Evolutionary conservation across 2,329 filamentous ascomycete genomes (phyloP), one percentile per base, ranked within the genome.

Genomic region (Fusarium sp.): DNA sequence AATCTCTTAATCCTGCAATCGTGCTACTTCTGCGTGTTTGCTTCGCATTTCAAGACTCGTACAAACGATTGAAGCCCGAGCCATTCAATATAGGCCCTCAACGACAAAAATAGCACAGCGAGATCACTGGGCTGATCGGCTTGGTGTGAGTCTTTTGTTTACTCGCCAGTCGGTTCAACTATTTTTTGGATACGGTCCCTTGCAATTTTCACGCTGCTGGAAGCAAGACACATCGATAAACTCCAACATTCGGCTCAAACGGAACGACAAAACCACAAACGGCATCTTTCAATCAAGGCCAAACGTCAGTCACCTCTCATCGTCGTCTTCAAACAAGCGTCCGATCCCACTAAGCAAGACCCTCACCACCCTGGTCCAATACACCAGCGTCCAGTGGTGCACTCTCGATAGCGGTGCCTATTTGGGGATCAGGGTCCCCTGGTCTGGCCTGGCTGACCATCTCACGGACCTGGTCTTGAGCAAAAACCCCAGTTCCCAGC

Each of bases 381-480:
- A 24, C 32, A 42, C 48, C 24, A 43, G 47, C 58, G 31, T 36
- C 50, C 47, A 61, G 50, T 64, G 63, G 58, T 56, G 42, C 38
- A 59, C 46, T 59, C 42, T 47, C 45, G 47, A 63, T 53, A 56
- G 58, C 43, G 58, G 54, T 66, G 42, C 45, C 58, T 66, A 52
- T 51, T 48, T 61, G 25, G 45, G 31, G 44, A 43, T 66, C 51
- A 58, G 59, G 59, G 64, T 51, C 64, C 64, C 64, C 53, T 51
- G 42, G 64, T 67, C 64, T 67, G 67, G 59, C 63, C 46, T 61
- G 46, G 39, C 43, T 24, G 55, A 22, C 63, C 64, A 67, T 64
- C 64, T 65, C 59, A 46, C 64, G 61, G 64, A 61, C 64, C 59
- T 56, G 53, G 45, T 64, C 36, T 51, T 54, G 42, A 64, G 48